phyloP scores from a whole-genome alignment of 2,329 filamentous ascomycete genomes.

The Lachnellula arida region DNA sequence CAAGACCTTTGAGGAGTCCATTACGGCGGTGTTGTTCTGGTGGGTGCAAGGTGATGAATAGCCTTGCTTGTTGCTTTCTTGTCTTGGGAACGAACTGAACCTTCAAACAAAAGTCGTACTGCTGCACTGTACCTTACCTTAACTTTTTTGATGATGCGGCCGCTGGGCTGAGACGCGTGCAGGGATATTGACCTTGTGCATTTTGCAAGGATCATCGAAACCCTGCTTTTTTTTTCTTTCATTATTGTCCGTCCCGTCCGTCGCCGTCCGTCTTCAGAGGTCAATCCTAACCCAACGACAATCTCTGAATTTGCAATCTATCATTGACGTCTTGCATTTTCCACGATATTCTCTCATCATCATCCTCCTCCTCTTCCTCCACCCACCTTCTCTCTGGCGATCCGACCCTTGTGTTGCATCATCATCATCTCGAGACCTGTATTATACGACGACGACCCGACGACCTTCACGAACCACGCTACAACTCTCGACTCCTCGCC shows the following conservation, averaged over 20 bases:
- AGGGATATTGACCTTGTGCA: background rate
- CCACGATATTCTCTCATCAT: constrained; percentile 4
- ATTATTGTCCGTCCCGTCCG: background rate
- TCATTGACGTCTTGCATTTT: constrained; percentile 14
- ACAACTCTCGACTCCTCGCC: background rate
- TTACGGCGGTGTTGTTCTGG: constrained; percentile 18
- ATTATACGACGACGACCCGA: too few species aligned
- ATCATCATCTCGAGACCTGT: too few species aligned
- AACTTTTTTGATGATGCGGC: background rate
- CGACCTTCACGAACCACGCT: background rate
- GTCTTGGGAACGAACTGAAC: background rate
- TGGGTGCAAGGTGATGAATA: background rate
- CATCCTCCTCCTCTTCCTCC: background rate
- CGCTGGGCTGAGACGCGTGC: background rate
- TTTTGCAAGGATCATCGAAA: background rate
- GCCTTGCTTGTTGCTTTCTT: background rate
- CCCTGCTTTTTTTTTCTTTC: background rate
- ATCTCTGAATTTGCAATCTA: background rate
- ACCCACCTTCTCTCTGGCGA: background rate
- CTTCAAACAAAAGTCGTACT: background rate
- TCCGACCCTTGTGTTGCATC: too few species aligned
- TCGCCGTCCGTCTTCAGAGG: too few species aligned
- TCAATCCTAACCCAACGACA: background rate
- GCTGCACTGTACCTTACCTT: background rate
- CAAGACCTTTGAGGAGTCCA: constrained; percentile 37